Evolutionary conservation across 139 green algal species (phyloP), one percentile per base, ranked within the genome.

Genomic region (Chlamydomonas incerta): DNA sequence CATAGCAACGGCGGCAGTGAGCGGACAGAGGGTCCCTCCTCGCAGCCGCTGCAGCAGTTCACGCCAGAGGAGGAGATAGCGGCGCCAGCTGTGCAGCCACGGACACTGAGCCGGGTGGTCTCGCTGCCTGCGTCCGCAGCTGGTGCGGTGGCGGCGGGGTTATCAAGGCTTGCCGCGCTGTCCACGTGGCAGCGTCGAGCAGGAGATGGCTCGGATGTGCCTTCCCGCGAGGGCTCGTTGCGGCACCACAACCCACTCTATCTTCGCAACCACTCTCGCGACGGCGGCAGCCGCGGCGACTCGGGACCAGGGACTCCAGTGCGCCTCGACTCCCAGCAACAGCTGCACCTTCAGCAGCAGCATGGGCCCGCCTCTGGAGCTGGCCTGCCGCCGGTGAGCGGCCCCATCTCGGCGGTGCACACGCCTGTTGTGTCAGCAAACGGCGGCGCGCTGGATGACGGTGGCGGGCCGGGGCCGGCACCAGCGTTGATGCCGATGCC

Each of bases 221-320:
- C 37, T 28, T 83, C 75, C 6, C 29, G 75, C 17, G 75, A 83
- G 75, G 62, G 74, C 35, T 72, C 58, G 33, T 24, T 71, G 58
- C 58, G 74, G 17, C 74, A 72, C 52, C 52, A 67, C 72, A 81
- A 63, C 74, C 58, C 60, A 33, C 35, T 82, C 13, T 69, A 26
- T 10, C 57, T 71, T 0, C 21, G 55, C 34, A 70, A 82, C 24
- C 23, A 28, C 74, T 82, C 74, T 3, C 57, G 74, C 9, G 74
- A 82, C 9, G 35, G 41, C 41, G 41, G 57, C 57, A 82, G 74
- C 74, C 57, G 74, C 0, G 58, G 70, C 63, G 60, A 15, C 13
- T 70, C 63, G 31, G 73, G 52, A 4, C 29, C 37, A 3, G 21
- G n/a, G 14, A 47, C 73, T 24, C 50, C 73, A 24, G 46, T 31